Evolutionary conservation across 768 basidiomycete genomes (phyloP).

Genomic region (Hypsizygus marmoreus): DNA sequence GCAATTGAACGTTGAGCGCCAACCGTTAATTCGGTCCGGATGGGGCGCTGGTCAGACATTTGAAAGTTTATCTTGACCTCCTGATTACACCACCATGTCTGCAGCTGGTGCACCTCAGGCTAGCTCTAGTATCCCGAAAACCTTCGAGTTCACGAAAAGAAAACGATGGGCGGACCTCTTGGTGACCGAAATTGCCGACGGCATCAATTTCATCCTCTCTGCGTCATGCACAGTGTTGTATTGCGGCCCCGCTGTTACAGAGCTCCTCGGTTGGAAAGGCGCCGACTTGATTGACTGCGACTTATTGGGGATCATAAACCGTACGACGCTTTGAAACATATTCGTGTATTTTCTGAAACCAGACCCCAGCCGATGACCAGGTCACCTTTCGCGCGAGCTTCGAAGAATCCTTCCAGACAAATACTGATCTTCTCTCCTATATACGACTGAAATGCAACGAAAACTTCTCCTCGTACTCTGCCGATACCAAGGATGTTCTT

Average conservation of each 20-base stretch:
- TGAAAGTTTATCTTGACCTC: slow-evolving; percentile 3
- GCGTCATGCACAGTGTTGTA: slow-evolving; percentile 64
- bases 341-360: slow-evolving; percentile 3
- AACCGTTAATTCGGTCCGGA: no score
- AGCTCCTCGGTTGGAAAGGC: slow-evolving; percentile 78
- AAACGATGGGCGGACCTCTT: slow-evolving; percentile 87
- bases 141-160: slow-evolving; percentile 83
- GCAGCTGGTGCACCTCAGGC: slow-evolving; percentile 10
- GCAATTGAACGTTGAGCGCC: no score
- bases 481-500: slow-evolving; percentile 47
- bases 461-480: slow-evolving; percentile 19
- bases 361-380: slow-evolving; percentile 56
- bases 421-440: slow-evolving; percentile 55
- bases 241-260: slow-evolving; percentile 66
- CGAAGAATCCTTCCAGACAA: slow-evolving; percentile 52
- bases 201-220: slow-evolving; percentile 69
- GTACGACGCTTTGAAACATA: slow-evolving; percentile 40
- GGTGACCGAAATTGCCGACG: slow-evolving; percentile 74
- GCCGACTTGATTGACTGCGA: slow-evolving; percentile 71
- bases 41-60: no score
- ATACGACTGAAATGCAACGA: slow-evolving; percentile 59
- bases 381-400: slow-evolving; percentile 57
- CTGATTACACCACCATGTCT: slow-evolving; percentile 6
- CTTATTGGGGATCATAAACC: slow-evolving; percentile 63
- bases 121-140: slow-evolving; percentile 25